Base-by-base conservation (phyloP, 2,329 filamentous ascomycete genomes). In the Penicillium brevicompactum region DNA sequence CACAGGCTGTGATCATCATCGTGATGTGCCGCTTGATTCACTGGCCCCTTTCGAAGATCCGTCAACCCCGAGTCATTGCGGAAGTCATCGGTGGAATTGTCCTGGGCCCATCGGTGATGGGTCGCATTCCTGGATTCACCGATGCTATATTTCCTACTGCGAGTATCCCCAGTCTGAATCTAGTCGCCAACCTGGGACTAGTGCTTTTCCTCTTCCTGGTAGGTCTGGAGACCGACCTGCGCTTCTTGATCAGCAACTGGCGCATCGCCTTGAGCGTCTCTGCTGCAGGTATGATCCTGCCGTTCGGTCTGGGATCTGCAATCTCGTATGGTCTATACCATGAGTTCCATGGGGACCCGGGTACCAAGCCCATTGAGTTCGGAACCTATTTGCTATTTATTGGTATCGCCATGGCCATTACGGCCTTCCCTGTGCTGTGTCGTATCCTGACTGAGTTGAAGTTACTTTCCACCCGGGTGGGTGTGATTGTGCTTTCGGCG, bases 371-470 rank as follows among this genome's bases (percentile, higher is more conserved):
- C 0, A 84, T 89, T 47, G 72, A 75, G 14, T 88, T 88, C 68
- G 81, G 82, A 2, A 81, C 84, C 2, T 89, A 84, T 62, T 80
- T 86, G 73, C 80, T 92, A 22, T 97, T 97, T 70, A 90, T 97
- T 61, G 93, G 92, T 73, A 92, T 96, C 50, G 93, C 93, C 0
- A 87, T 97, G 74, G 90, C 92, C 27, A 97, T 97, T 64, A 97
- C 93, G 1, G 86, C 86, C 13, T 88, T 97, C 66, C 93, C 93
- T 0, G 93, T 97, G 0, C 84, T 97, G 11, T 97, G 93, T 69
- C 90, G 93, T 71, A 97, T 97, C 62, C 78, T 97, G 61, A 93
- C 91, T 0, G 92, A 96, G 73, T 80, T 97, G 50, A 94, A 96
- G 66, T 80, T 97, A 47, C 85, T 97, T 4, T 78, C 84, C 51